Base-by-base conservation (phyloP, 345 rosid genomes). In the Citrus maxima region DNA sequence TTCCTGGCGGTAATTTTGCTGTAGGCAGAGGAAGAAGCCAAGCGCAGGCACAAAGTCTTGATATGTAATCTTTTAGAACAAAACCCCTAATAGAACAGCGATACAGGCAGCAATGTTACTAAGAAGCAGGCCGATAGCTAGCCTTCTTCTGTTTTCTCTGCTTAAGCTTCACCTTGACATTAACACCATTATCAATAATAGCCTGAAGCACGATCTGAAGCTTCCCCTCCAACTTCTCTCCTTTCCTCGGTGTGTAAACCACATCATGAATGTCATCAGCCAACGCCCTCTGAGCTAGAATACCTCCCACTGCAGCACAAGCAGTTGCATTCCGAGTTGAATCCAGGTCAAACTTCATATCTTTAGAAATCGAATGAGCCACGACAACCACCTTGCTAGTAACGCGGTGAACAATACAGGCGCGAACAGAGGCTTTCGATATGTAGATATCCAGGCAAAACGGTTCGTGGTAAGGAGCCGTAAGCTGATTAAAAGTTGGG, bases 331-430 rank as follows among this genome's bases (percentile, higher is more conserved):
- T 91, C 88, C 89, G 91, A 14, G 94, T 92, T 4, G 97, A 96
- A 72, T 82, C 75, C 70, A 93, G 89, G 76, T 91, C 94, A 40
- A 94, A 89, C 80, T 94, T 96, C 89, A 96, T 79, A 88, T 94
- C 97, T 85, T 88, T 94, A 0, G 97, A 93, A 72, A 94, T 96
- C 3, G 97, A 96, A 88, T 96, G 97, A 35, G 94, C 97, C 76
- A 91, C 93, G 28, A 87, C 89, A 12, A 94, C 98, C 66, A 96
- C 99, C 70, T 90, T 96, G 83, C 98, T 91, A 14, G 94, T 93
- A 24, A 86, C 97, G 68, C 97, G 81, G 80, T 94, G 99, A 77
- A 94, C 66, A 67, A 96, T 86, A 70, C 94, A 96, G 42, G 97
- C 97, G 28, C 97, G 88, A 22, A 91, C 90, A 0, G 99, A 96